Evolutionary conservation across 805 yeast genomes (phyloP).

Genomic region (Nakazawaea wickerhamii): DNA sequence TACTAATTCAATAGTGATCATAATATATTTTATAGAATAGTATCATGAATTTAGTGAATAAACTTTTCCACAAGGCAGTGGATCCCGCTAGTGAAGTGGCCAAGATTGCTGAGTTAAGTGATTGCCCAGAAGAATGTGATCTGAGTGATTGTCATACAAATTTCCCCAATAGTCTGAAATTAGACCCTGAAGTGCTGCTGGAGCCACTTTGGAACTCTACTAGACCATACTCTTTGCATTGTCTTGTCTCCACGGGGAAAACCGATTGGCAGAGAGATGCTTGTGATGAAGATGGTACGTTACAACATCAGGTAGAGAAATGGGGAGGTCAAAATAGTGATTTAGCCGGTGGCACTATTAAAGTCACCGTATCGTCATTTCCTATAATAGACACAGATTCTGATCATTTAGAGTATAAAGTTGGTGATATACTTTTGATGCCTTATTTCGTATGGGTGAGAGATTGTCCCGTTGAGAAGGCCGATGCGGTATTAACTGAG

Average conservation of each 20-base stretch:
- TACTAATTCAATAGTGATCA: too few species aligned
- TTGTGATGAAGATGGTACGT: slow-evolving; percentile 29
- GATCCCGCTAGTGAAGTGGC: slow-evolving; percentile 26
- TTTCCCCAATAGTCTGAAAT: slow-evolving; percentile 46
- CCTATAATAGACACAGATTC: slow-evolving; percentile 39
- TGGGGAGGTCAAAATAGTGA: slow-evolving; percentile 21
- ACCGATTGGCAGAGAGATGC: slow-evolving; percentile 84
- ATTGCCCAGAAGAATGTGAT: slow-evolving; percentile 49
- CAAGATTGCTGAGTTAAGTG: slow-evolving; percentile 37
- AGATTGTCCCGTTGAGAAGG: slow-evolving; percentile 40
- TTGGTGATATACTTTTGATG: slow-evolving; percentile 58
- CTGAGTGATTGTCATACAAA: slow-evolving; percentile 41
- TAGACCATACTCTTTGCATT: slow-evolving; percentile 61
- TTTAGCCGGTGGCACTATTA: slow-evolving; percentile 30
- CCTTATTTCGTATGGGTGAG: slow-evolving; percentile 73
- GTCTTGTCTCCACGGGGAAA: slow-evolving; percentile 79
- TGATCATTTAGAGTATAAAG: slow-evolving; percentile 34
- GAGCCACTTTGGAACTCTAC: slow-evolving; percentile 65
- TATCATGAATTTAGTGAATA: slow-evolving; percentile 11
- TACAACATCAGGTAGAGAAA: slow-evolving; percentile 20
- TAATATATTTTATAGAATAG: too few species aligned
- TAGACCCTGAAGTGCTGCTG: slow-evolving; percentile 26
- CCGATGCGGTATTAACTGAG: slow-evolving; percentile 35
- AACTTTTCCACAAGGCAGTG: not conserved
- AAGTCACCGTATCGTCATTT: slow-evolving; percentile 44